Percentiles rank a stretch among this genome's conserved stretches.
These are phyloP conservation scores for Malbranchea cinnamomea DNA, from an alignment of 2,329 filamentous ascomycete species.

Conservation along the genomic window DNA sequence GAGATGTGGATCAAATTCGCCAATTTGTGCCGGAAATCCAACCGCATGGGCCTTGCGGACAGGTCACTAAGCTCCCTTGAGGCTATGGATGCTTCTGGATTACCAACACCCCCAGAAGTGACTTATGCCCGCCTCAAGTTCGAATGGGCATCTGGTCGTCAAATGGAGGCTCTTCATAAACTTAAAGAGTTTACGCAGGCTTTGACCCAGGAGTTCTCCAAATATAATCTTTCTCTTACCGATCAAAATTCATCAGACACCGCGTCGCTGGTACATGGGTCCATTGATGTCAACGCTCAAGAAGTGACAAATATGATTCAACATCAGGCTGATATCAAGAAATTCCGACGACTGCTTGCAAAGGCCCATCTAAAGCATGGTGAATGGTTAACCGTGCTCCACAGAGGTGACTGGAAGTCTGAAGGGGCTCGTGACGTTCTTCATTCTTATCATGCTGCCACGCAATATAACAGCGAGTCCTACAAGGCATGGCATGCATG, in stretches of 20 bases:
- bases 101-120: conserved; percentile 51
- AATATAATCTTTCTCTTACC: conserved; percentile 27
- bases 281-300: conserved; percentile 24
- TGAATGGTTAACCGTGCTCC: conserved; percentile 81
- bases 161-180: conserved; percentile 45
- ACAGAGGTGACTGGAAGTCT: conserved; percentile 78
- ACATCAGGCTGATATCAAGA: conserved; percentile 35
- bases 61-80: conserved; percentile 89
- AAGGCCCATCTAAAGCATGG: conserved; percentile 94
- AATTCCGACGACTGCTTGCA: conserved; percentile 58
- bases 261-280: conserved; percentile 31
- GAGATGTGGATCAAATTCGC: conserved; percentile 99
- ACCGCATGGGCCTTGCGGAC: conserved; percentile 84
- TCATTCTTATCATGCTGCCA: conserved; percentile 80
- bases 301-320: conserved; percentile 25
- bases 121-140: conserved; percentile 96
- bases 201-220: conserved; percentile 43
- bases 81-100: conserved; percentile 40
- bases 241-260: conserved; percentile 31
- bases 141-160: conserved; percentile 72
- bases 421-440: conserved; percentile 78
- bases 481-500: conserved; percentile 99
- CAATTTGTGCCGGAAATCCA: conserved; percentile 93
- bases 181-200: conserved; percentile 47
- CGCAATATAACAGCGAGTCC: conserved; percentile 84